Conservation (phyloP, 306 rosid species). For the Quercus gilva region DNA sequence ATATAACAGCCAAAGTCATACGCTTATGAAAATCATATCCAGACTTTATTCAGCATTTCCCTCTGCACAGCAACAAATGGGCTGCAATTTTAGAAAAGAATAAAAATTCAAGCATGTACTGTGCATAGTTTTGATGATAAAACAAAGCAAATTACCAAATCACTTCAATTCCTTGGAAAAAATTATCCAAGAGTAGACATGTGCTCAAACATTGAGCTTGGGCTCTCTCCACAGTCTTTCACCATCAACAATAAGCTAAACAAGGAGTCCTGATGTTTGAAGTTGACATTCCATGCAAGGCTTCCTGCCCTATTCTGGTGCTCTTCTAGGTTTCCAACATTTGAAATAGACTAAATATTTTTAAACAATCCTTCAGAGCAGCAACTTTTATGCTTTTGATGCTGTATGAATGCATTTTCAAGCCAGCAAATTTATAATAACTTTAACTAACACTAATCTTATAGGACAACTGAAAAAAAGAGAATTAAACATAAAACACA, state of each 20-base stretch:
- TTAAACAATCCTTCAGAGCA: background rate
- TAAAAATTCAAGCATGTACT: background rate
- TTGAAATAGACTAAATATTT: background rate
- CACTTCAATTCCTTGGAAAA: background rate
- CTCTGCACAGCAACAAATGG: background rate
- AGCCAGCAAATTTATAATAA: background rate
- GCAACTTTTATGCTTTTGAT: slow-evolving; percentile 1
- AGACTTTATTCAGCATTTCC: background rate
- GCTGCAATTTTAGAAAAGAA: background rate
- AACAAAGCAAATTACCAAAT: background rate
- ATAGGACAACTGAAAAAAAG: background rate
- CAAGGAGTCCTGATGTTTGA: background rate
- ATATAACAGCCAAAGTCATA: background rate
- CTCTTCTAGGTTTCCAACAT: slow-evolving; percentile 7
- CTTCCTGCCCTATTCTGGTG: background rate
- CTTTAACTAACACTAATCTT: background rate
- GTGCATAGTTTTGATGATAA: background rate
- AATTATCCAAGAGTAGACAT: background rate
- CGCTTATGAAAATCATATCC: background rate
- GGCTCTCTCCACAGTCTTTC: background rate
- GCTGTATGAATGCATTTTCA: background rate
- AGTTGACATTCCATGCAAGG: background rate
- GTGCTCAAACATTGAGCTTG: background rate
- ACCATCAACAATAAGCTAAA: background rate
- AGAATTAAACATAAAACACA: slow-evolving; percentile 1